phyloP scores from a whole-genome alignment of 169 alveolate genomes.

The Amoebophrya sp. region DNA sequence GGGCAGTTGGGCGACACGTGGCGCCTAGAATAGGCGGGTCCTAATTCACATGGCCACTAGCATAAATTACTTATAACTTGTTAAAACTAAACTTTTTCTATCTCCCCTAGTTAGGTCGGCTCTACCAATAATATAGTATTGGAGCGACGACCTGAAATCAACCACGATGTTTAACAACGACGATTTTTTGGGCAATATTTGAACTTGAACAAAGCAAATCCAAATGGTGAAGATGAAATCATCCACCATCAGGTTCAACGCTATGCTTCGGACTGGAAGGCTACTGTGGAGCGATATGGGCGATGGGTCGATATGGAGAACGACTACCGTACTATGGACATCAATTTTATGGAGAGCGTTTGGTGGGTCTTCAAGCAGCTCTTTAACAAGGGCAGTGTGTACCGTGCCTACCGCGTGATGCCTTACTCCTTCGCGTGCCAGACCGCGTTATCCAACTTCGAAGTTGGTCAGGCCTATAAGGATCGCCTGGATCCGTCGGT shows the following conservation, averaged over 20 bases:
- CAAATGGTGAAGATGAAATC: neutral
- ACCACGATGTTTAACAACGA: neutral
- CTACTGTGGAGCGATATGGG: constrained; percentile 82
- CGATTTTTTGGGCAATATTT: too few species aligned
- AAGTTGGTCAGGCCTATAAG: constrained; percentile 90
- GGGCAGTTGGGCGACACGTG: too few species aligned
- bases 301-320: constrained; percentile 97
- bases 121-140: neutral
- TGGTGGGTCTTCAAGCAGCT: constrained; percentile 69
- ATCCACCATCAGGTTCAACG: constrained; percentile 42
- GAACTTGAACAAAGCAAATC: neutral
- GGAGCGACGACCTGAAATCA: neutral
- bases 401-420: constrained; percentile 93
- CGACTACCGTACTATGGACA: constrained; percentile 95
- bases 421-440: constrained; percentile 95
- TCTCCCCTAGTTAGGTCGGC: too few species aligned
- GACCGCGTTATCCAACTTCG: constrained; percentile 96
- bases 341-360: constrained; percentile 92
- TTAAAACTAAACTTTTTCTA: too few species aligned
- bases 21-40: too few species aligned
- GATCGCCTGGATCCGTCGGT: constrained; percentile 92
- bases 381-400: constrained; percentile 81
- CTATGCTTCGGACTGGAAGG: constrained; percentile 85
- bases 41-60: too few species aligned
- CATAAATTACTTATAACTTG: too few species aligned